Evolutionary conservation across 306 rosid species (phyloP).

Genomic region (Hippophae rhamnoides): DNA sequence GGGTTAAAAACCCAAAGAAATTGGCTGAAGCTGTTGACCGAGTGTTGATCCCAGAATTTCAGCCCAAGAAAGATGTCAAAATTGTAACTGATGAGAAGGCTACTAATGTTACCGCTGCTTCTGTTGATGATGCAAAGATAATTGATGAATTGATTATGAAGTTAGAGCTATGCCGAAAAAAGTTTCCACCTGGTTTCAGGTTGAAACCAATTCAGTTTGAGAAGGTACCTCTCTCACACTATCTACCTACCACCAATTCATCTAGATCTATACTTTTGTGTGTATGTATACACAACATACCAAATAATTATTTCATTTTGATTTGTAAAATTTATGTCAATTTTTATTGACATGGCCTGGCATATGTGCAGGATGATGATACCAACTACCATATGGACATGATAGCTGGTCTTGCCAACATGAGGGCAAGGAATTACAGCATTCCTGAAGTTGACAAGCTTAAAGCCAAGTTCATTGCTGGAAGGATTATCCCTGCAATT

Average conservation of each 20-base stretch:
- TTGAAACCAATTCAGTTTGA: constrained; percentile 96
- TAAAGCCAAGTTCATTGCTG: constrained; percentile 95
- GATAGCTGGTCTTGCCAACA: constrained; percentile 95
- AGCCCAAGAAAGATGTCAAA: constrained; percentile 73
- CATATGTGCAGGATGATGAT: constrained; percentile 74
- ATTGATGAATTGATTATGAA: constrained; percentile 57
- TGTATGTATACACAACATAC: too few relatives aligned
- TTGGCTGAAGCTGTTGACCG: constrained; percentile 64
- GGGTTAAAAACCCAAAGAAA: constrained; percentile 64
- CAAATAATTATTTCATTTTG: neutral
- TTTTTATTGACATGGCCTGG: constrained; percentile 7
- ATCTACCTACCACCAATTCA: neutral
- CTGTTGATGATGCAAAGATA: constrained; percentile 73
- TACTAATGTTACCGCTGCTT: constrained; percentile 58
- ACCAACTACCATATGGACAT: constrained; percentile 91
- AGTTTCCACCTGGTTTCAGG: constrained; percentile 55
- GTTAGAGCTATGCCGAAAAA: constrained; percentile 50
- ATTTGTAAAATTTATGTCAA: neutral
- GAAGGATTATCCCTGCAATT: constrained; percentile 91
- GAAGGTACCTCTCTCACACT: constrained; percentile 40
- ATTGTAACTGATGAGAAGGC: constrained; percentile 94
- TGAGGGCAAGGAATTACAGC: constrained; percentile 93
- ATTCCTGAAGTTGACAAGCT: constrained; percentile 96
- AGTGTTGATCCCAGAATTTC: constrained; percentile 71
- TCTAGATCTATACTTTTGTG: neutral